Evolutionary conservation across 1,284 basidiomycete species (phyloP).

Genomic region (Pulveroboletus sp.): DNA sequence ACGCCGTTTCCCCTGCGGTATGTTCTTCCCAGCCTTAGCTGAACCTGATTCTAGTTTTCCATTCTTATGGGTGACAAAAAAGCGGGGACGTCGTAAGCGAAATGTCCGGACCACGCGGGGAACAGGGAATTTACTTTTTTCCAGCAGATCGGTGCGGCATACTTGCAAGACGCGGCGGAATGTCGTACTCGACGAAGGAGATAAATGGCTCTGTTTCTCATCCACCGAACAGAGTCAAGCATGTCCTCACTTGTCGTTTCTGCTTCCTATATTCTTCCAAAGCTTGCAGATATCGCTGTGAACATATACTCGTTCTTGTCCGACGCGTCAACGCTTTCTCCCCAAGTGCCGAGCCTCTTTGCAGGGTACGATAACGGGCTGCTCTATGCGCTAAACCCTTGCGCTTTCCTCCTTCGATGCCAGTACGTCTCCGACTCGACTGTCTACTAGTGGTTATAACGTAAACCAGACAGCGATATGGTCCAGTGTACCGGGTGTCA

Average conservation of each 20-base stretch:
- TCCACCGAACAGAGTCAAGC: not conserved
- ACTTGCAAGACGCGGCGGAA: no score
- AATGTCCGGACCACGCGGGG: not conserved
- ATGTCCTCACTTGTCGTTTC: constrained; percentile 9
- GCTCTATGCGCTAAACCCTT: constrained; percentile 19
- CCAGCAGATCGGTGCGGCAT: not conserved
- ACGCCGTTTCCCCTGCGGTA: not conserved
- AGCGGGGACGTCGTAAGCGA: not conserved
- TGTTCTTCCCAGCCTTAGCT: not conserved
- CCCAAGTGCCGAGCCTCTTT: constrained; percentile 14
- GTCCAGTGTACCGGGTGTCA: constrained; percentile 18
- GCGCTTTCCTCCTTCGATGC: constrained; percentile 23
- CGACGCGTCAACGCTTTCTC: not conserved
- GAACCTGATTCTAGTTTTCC: not conserved
- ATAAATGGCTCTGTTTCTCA: constrained; percentile 12
- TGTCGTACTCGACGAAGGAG: not conserved
- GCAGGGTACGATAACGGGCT: constrained; percentile 22
- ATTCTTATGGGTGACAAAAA: not conserved
- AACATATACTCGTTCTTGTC: not conserved
- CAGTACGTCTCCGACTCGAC: constrained; percentile 16
- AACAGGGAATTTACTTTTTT: not conserved
- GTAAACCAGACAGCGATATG: constrained; percentile 14
- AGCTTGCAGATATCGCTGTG: not conserved
- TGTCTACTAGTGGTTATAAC: not conserved
- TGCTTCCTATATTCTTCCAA: not conserved